Evolutionary conservation across 2,329 filamentous ascomycete species (phyloP).

Genomic region (Tympanopsis confertula): DNA sequence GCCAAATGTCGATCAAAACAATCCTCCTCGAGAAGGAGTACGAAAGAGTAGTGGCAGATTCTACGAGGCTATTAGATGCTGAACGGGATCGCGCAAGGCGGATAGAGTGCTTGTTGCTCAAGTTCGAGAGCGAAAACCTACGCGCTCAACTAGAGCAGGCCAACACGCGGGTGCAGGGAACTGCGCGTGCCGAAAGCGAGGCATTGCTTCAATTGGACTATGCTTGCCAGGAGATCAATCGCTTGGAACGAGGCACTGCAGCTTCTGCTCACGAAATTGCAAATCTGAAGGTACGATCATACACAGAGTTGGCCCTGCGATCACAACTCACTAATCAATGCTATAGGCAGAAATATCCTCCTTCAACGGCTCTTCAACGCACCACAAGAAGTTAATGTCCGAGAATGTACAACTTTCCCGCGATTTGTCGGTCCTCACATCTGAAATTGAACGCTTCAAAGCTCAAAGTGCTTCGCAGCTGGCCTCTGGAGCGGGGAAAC

Average conservation of each 20-base stretch:
- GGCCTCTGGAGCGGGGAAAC: slow-evolving; percentile 63
- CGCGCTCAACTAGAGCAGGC: slow-evolving; percentile 35
- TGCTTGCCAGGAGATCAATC: background rate
- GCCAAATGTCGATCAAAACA: background rate
- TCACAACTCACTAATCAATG: background rate
- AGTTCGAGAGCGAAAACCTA: slow-evolving; percentile 44
- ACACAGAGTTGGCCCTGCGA: background rate
- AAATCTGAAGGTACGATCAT: background rate
- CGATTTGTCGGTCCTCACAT: slow-evolving; percentile 44
- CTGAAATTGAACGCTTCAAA: slow-evolving; percentile 50
- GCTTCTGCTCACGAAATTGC: background rate
- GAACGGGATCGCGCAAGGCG: background rate
- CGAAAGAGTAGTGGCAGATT: background rate
- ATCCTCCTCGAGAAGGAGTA: background rate
- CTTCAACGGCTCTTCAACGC: background rate
- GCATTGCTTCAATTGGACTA: background rate
- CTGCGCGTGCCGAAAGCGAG: background rate
- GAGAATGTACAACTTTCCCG: slow-evolving; percentile 52
- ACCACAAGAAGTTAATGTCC: slow-evolving; percentile 12
- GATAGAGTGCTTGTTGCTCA: slow-evolving; percentile 32
- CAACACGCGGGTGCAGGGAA: background rate
- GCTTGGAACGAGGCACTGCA: background rate
- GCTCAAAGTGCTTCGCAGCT: slow-evolving; percentile 50
- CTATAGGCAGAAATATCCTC: background rate
- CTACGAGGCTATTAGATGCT: background rate